Conservation (phyloP, 176 grass and related monocot genomes). For the Pharus latifolius region DNA sequence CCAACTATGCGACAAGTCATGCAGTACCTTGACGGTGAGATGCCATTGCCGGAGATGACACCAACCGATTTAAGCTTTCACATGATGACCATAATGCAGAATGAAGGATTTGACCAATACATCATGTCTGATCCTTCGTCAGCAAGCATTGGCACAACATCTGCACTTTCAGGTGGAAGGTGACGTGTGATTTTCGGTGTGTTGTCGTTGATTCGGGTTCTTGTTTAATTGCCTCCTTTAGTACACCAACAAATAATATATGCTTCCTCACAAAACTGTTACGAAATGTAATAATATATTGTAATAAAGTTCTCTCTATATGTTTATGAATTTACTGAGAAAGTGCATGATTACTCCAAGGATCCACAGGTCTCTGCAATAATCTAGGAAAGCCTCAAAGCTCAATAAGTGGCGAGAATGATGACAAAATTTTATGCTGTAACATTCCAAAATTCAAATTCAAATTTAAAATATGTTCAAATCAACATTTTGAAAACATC, state of each 20-base stretch:
- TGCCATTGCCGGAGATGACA: constrained; percentile 4
- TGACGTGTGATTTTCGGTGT: background rate
- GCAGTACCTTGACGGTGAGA: constrained; percentile 9
- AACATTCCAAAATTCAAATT: no score
- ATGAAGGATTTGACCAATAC: constrained; percentile 17
- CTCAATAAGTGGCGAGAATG: no score
- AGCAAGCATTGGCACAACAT: background rate
- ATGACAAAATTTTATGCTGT: no score
- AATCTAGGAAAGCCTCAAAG: no score
- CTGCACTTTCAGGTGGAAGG: background rate
- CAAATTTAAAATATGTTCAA: no score
- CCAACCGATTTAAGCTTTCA: constrained; percentile 3
- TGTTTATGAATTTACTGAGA: no score
- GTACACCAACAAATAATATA: background rate
- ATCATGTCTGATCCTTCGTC: background rate
- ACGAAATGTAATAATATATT: background rate
- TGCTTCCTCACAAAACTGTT: background rate
- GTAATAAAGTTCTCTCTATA: no score
- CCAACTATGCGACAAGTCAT: constrained; percentile 17
- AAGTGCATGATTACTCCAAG: no score
- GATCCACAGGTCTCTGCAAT: no score
- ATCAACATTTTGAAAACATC: no score
- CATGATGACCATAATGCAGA: constrained; percentile 16
- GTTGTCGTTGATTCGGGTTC: background rate
- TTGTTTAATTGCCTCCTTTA: background rate